These are phyloP conservation scores for Leccinum imitatum DNA, from an alignment of 768 basidiomycete species.

Conservation along the genomic window DNA sequence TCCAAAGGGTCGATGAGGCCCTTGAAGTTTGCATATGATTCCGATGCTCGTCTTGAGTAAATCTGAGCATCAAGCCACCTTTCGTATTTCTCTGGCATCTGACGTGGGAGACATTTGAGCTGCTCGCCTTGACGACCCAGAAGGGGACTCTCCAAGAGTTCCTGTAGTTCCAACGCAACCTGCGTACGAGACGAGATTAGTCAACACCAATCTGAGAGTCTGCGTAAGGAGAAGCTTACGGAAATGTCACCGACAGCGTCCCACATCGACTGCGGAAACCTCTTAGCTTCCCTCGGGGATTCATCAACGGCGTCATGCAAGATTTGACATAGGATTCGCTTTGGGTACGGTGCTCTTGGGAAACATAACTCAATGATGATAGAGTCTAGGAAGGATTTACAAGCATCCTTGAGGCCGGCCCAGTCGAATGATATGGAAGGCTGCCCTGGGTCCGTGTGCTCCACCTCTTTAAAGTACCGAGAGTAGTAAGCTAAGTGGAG, in stretches of 20 bases:
- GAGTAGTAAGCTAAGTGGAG: slow-evolving; percentile 59
- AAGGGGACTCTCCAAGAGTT: slow-evolving; percentile 61
- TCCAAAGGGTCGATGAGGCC: slow-evolving; percentile 59
- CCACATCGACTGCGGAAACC: slow-evolving; percentile 78
- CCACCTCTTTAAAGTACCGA: slow-evolving; percentile 60
- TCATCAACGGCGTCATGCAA: slow-evolving; percentile 73
- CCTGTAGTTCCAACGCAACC: slow-evolving; percentile 66
- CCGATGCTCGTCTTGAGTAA: slow-evolving; percentile 57
- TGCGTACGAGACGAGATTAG: slow-evolving; percentile 25
- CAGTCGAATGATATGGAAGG: slow-evolving; percentile 66
- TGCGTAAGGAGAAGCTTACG: slow-evolving; percentile 54
- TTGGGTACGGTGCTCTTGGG: slow-evolving; percentile 66
- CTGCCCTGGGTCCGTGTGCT: slow-evolving; percentile 41
- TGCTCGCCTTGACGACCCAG: slow-evolving; percentile 52
- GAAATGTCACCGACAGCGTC: slow-evolving; percentile 82
- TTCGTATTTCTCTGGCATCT: slow-evolving; percentile 62
- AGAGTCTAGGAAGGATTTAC: slow-evolving; percentile 79
- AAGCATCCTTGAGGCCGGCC: slow-evolving; percentile 56
- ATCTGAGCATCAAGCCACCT: slow-evolving; percentile 69
- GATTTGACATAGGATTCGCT: slow-evolving; percentile 61
- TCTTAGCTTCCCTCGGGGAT: slow-evolving; percentile 67
- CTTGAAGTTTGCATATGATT: slow-evolving; percentile 49
- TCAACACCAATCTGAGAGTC: slow-evolving; percentile 14
- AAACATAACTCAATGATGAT: slow-evolving; percentile 83
- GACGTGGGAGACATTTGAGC: slow-evolving; percentile 49